These are phyloP conservation scores for Pascua sp. DNA, from an alignment of 1,284 basidiomycete species.

Conservation along the genomic window DNA sequence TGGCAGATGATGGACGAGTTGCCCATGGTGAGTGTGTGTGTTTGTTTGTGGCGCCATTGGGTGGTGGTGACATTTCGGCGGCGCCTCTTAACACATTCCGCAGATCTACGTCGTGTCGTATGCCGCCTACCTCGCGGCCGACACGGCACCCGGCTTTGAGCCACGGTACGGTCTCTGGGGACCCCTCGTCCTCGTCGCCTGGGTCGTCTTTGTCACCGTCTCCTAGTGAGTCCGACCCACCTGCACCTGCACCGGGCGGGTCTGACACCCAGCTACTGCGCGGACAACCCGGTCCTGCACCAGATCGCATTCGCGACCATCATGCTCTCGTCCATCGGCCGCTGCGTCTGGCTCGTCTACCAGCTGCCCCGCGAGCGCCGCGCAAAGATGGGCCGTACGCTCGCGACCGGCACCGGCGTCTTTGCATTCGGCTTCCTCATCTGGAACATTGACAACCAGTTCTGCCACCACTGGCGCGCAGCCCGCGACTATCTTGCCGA, in stretches of 20 bases:
- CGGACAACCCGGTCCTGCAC: slow-evolving; percentile 55
- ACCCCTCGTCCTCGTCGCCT: slow-evolving; percentile 30
- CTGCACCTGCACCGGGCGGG: background rate
- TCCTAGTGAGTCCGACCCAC: slow-evolving; percentile 44
- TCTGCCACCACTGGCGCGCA: slow-evolving; percentile 43
- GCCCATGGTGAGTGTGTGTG: slow-evolving; percentile 44
- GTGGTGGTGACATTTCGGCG: too few species aligned
- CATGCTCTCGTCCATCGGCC: slow-evolving; percentile 37
- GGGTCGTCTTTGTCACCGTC: slow-evolving; percentile 42
- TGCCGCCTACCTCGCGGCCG: slow-evolving; percentile 40
- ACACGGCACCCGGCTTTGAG: slow-evolving; percentile 38
- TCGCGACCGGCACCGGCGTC: slow-evolving; percentile 34
- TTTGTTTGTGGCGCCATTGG: background rate
- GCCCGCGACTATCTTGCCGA: slow-evolving; percentile 18
- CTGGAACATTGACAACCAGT: slow-evolving; percentile 57
- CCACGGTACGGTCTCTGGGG: slow-evolving; percentile 36
- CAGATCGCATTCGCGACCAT: slow-evolving; percentile 54
- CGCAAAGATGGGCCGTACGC: slow-evolving; percentile 27
- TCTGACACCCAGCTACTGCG: slow-evolving; percentile 43
- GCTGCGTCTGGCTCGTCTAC: slow-evolving; percentile 38
- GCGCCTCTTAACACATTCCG: background rate
- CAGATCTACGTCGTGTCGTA: slow-evolving; percentile 47
- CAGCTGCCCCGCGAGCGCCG: slow-evolving; percentile 26
- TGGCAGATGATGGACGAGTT: slow-evolving; percentile 51
- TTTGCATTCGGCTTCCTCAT: slow-evolving; percentile 52